These are phyloP conservation scores for Saccharomycopsis guyanensis DNA, from an alignment of 805 yeast species.

Conservation along the genomic window DNA sequence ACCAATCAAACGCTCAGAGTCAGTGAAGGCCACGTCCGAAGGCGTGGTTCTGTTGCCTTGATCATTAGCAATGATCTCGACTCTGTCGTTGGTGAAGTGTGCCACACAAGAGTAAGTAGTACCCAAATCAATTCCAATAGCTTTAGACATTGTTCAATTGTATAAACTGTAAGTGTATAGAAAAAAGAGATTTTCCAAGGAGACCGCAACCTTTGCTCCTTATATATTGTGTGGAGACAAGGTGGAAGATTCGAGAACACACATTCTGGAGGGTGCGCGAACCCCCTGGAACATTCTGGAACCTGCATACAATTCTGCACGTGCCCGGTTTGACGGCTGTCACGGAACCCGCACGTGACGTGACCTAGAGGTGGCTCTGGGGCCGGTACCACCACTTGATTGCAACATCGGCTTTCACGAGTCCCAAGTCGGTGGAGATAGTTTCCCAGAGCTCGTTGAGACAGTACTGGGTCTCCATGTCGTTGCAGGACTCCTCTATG, in stretches of 20 bases:
- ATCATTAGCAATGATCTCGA: slow-evolving; percentile 92
- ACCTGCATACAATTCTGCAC: too few species aligned
- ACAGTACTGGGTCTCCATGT: slow-evolving; percentile 11
- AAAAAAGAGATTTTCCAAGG: too few species aligned
- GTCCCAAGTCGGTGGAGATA: slow-evolving; percentile 12
- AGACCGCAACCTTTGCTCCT: too few species aligned
- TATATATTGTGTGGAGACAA: too few species aligned
- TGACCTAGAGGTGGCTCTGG: too few species aligned
- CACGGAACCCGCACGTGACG: too few species aligned
- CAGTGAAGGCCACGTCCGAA: slow-evolving; percentile 93
- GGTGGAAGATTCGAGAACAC: too few species aligned
- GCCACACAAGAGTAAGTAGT: slow-evolving; percentile 98
- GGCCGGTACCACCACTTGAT: slow-evolving; percentile 20
- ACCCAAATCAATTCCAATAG: slow-evolving; percentile 88
- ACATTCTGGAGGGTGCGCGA: too few species aligned
- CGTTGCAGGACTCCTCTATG: background rate
- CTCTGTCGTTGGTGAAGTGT: slow-evolving; percentile 75
- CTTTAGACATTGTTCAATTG: slow-evolving; percentile 39
- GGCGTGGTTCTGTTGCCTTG: slow-evolving; percentile 99
- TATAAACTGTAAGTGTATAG: too few species aligned
- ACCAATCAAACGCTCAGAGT: slow-evolving; percentile 90
- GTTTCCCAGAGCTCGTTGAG: slow-evolving; percentile 14
- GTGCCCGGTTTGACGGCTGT: too few species aligned
- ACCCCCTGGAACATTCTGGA: too few species aligned
- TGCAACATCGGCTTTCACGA: slow-evolving; percentile 16